Conservation (phyloP, 495 filamentous ascomycete species). For the Lepidopterella palustris region DNA sequence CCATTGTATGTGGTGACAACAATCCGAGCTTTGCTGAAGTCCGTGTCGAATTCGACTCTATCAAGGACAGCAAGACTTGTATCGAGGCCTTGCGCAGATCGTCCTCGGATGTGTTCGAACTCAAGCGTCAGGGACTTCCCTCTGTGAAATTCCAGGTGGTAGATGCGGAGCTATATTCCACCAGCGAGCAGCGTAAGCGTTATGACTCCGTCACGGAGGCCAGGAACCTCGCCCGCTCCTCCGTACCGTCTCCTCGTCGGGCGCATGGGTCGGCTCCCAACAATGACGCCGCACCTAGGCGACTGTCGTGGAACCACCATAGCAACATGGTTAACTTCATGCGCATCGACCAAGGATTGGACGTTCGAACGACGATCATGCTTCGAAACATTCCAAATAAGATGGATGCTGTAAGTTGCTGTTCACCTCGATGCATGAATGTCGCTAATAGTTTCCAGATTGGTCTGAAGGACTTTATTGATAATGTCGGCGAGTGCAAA, state of each 20-base stretch:
- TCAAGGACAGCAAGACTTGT: slow-evolving; percentile 7
- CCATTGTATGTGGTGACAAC: neutral
- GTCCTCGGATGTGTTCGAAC: too few species aligned
- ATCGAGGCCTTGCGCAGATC: too few species aligned
- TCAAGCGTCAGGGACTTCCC: too few species aligned
- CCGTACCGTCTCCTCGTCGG: neutral
- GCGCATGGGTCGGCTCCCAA: neutral
- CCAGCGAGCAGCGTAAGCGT: too few species aligned
- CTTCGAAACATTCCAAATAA: slow-evolving; percentile 92
- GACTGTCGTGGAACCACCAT: slow-evolving; percentile 5
- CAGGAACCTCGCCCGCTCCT: too few species aligned
- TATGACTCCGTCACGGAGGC: too few species aligned
- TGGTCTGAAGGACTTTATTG: slow-evolving; percentile 69
- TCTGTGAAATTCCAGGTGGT: too few species aligned
- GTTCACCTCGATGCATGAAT: slow-evolving; percentile 7
- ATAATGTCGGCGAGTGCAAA: slow-evolving; percentile 67
- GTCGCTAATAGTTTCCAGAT: too few species aligned
- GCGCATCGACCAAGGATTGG: slow-evolving; percentile 15
- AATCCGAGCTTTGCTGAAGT: neutral
- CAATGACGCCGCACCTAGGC: neutral
- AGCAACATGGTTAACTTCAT: slow-evolving; percentile 14
- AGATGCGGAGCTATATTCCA: too few species aligned
- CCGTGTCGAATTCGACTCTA: slow-evolving; percentile 18
- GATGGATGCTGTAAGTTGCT: slow-evolving; percentile 59
- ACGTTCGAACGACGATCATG: slow-evolving; percentile 57